A percentile compares a stretch with the other conserved stretches of the same genome.
phyloP scores from a whole-genome alignment of 208 protist genomes.

The Acanthamoeba healyi region DNA sequence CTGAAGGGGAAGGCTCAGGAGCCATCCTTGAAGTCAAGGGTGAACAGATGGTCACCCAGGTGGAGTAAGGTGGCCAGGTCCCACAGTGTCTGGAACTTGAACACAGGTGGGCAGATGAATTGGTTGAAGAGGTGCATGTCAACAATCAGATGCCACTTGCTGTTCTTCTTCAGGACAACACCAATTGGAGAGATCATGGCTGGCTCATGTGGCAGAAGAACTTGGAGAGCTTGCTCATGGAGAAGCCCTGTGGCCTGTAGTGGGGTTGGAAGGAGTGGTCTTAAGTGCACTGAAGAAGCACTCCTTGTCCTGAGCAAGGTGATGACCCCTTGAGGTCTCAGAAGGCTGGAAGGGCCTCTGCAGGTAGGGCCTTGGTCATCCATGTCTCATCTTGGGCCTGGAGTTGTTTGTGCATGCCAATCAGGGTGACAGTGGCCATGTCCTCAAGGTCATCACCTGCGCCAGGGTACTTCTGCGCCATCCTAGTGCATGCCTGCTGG shows the following conservation, averaged over 20 bases:
- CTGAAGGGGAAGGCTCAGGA: background rate
- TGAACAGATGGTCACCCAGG: background rate
- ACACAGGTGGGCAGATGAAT: background rate
- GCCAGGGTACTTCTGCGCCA: background rate
- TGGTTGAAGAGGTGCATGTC: background rate
- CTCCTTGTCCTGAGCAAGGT: background rate
- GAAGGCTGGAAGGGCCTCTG: background rate
- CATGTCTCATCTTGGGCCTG: background rate
- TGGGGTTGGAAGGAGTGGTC: too few relatives aligned
- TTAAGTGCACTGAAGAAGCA: background rate
- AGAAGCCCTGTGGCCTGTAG: too few relatives aligned
- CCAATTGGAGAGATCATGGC: background rate
- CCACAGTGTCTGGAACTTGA: background rate
- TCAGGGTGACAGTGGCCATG: background rate
- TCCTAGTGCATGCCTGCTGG: background rate
- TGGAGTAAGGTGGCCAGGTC: background rate
- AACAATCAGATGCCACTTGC: background rate
- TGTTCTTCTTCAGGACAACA: background rate
- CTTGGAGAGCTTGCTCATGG: background rate
- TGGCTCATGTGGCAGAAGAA: background rate
- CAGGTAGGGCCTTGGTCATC: background rate
- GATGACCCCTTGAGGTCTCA: background rate
- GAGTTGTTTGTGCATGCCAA: background rate
- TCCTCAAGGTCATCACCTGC: background rate
- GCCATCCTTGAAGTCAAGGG: background rate